Percentiles rank a stretch among this genome's conserved stretches.
Evolutionary conservation across 805 yeast species (phyloP).

Genomic region (Hanseniaspora jakobsenii): DNA sequence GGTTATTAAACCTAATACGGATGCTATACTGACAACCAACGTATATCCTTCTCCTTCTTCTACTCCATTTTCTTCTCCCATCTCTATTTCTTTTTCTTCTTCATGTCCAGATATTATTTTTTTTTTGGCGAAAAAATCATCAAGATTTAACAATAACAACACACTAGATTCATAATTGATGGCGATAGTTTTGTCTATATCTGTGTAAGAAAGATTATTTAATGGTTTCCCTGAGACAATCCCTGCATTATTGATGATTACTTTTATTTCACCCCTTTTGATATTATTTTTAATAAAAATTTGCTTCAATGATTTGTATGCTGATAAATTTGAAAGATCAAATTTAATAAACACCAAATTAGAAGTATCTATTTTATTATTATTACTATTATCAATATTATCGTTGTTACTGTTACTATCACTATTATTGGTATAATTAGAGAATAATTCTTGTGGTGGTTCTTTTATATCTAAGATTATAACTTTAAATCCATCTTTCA

Average conservation of each 20-base stretch:
- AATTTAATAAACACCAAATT: background rate
- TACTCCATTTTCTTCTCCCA: too few species aligned
- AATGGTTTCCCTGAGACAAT: slow-evolving; percentile 49
- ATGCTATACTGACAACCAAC: slow-evolving; percentile 66
- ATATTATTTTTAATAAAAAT: slow-evolving; percentile 34
- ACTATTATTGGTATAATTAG: too few species aligned
- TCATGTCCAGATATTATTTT: too few species aligned
- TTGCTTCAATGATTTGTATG: slow-evolving; percentile 23
- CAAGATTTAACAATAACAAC: background rate
- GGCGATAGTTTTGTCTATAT: slow-evolving; percentile 46
- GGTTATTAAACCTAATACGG: slow-evolving; percentile 72
- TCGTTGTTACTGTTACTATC: background rate
- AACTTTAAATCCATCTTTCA: slow-evolving; percentile 36
- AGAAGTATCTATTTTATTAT: background rate
- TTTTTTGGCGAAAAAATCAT: background rate
- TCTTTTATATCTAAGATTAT: slow-evolving; percentile 51
- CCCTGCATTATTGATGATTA: slow-evolving; percentile 81
- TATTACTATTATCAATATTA: background rate
- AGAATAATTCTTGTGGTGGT: slow-evolving; percentile 1
- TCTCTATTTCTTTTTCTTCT: too few species aligned
- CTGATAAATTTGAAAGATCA: slow-evolving; percentile 1
- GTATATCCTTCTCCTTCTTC: slow-evolving; percentile 38
- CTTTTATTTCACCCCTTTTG: slow-evolving; percentile 46
- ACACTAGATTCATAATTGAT: slow-evolving; percentile 42
- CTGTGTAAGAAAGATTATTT: slow-evolving; percentile 38